phyloP scores from a whole-genome alignment of 192 early-diverging fungal genomes.

The Cetraspora pellucida region DNA sequence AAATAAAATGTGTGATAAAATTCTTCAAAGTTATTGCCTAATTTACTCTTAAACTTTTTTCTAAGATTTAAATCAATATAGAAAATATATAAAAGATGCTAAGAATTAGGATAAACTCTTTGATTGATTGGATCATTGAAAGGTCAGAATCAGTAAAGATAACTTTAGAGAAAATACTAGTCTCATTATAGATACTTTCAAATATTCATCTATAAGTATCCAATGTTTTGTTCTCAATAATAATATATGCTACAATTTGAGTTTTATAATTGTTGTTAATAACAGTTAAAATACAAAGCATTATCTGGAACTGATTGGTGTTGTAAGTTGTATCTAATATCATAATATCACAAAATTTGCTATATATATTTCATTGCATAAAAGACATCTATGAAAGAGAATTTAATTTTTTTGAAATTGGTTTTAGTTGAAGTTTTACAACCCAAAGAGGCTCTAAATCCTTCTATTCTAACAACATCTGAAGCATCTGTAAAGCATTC shows the following conservation, averaged over 20 bases:
- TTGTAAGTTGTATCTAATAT: neutral
- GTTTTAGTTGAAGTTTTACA: neutral
- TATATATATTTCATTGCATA: neutral
- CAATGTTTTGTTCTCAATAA: neutral
- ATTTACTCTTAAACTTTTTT: neutral
- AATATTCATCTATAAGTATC: neutral
- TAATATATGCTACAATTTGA: neutral
- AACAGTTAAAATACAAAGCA: neutral
- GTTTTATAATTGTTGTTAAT: constrained; percentile 2
- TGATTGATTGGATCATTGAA: neutral
- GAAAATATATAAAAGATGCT: neutral
- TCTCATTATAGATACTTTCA: neutral
- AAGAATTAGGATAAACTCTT: neutral
- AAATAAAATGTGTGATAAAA: neutral
- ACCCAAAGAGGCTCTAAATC: neutral
- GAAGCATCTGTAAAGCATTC: neutral
- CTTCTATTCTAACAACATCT: neutral
- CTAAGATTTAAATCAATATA: neutral
- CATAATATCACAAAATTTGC: neutral
- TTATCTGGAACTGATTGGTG: neutral
- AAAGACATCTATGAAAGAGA: neutral
- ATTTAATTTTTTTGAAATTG: neutral
- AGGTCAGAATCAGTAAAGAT: neutral
- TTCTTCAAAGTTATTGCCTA: neutral
- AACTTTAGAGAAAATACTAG: neutral